Conservation (phyloP, 1,284 basidiomycete genomes). For the Marasmius fiardii region DNA sequence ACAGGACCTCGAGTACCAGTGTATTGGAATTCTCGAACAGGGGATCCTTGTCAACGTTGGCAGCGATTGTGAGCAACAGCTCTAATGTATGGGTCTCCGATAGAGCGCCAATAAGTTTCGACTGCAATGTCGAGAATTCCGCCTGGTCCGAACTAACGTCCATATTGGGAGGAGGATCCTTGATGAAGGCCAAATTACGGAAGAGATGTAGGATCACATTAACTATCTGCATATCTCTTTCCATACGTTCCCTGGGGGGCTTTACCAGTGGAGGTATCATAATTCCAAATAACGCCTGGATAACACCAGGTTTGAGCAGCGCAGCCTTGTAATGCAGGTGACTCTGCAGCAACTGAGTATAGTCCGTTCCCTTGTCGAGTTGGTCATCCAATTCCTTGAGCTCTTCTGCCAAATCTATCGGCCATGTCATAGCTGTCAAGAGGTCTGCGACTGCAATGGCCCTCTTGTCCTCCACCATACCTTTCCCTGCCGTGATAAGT, state of each 20-base stretch:
- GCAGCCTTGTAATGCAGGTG: constrained; percentile 88
- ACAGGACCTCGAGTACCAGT: constrained; percentile 86
- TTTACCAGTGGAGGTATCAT: constrained; percentile 70
- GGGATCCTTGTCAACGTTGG: constrained; percentile 66
- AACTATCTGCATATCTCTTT: constrained; percentile 82
- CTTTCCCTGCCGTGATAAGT: constrained; percentile 73
- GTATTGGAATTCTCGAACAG: constrained; percentile 85
- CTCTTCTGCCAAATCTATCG: constrained; percentile 90
- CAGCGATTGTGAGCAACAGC: constrained; percentile 80
- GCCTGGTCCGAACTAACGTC: constrained; percentile 71
- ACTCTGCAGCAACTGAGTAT: constrained; percentile 75
- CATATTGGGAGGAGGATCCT: constrained; percentile 71
- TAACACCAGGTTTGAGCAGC: constrained; percentile 60
- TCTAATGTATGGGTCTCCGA: constrained; percentile 74
- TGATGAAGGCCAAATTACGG: constrained; percentile 88
- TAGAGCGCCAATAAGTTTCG: constrained; percentile 68
- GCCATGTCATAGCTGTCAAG: constrained; percentile 95
- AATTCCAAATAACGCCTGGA: constrained; percentile 68
- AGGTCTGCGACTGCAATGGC: constrained; percentile 86
- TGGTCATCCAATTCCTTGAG: constrained; percentile 86
- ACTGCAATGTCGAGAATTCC: constrained; percentile 76
- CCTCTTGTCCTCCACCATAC: constrained; percentile 78
- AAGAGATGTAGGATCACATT: constrained; percentile 87
- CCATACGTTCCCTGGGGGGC: constrained; percentile 57
- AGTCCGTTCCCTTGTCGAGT: constrained; percentile 75